Evolutionary conservation across 176 grass and related monocot species (phyloP).

Genomic region (Zea mays): DNA sequence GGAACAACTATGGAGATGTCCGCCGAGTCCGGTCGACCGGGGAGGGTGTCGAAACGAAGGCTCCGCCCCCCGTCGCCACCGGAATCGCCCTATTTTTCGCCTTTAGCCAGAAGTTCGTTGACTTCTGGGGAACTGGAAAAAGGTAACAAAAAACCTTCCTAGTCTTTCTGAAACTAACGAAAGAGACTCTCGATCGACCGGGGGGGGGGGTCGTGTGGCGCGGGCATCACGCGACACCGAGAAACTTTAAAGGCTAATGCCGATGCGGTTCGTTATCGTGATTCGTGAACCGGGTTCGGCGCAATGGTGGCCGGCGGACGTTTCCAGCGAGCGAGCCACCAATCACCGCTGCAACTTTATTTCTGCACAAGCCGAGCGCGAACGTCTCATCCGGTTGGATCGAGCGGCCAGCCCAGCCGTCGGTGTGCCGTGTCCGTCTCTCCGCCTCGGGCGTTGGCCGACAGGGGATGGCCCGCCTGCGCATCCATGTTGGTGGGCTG

Average conservation of each 20-base stretch:
- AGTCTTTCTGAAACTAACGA: not conserved
- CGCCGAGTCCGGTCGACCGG: too few species aligned
- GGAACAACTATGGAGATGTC: too few species aligned
- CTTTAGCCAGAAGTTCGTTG: too few species aligned
- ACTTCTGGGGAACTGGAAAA: too few species aligned
- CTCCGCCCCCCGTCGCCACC: too few species aligned
- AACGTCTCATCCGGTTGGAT: not conserved
- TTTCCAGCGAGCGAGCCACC: constrained; percentile 19
- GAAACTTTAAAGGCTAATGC: not conserved
- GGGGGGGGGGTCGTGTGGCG: not conserved
- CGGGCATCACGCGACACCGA: not conserved
- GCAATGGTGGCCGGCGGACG: too few species aligned
- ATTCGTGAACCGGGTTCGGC: too few species aligned
- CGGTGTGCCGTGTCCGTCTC: not conserved
- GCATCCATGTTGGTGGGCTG: not conserved
- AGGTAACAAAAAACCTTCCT: not conserved
- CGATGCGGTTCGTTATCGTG: not conserved
- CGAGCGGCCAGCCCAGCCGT: not conserved
- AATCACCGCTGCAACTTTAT: constrained; percentile 7
- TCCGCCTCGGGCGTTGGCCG: constrained; percentile 3
- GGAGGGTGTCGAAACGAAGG: too few species aligned
- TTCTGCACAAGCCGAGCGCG: not conserved
- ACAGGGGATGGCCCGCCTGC: not conserved
- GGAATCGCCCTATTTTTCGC: too few species aligned
- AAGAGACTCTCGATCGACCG: not conserved